Percentiles rank a stretch among this genome's conserved stretches.
Conservation (phyloP, 2,329 filamentous ascomycete species). For the Gnomoniopsis smithogilvyi region DNA sequence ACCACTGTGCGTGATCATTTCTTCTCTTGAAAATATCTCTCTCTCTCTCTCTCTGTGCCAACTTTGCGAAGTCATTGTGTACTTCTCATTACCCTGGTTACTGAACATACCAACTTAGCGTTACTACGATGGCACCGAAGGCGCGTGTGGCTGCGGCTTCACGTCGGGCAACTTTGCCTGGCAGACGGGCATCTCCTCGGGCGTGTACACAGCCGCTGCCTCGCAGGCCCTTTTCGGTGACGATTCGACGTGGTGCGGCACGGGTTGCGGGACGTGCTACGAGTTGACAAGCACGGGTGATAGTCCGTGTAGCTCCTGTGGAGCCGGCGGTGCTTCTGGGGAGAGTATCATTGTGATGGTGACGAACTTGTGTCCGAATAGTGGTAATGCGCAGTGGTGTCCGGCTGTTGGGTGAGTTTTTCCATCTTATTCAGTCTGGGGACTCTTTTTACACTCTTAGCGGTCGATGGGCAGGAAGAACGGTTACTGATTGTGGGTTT, state of each 20-base stretch:
- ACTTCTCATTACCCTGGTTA: background rate
- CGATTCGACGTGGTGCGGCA: constrained; percentile 24
- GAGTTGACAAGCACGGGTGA: constrained; percentile 24
- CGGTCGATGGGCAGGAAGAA: background rate
- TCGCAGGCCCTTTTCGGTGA: constrained; percentile 24
- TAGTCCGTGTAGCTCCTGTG: constrained; percentile 22
- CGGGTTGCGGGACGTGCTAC: constrained; percentile 28
- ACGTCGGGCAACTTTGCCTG: constrained; percentile 1
- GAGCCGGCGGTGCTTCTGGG: constrained; percentile 22
- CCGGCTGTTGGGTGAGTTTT: constrained; percentile 20
- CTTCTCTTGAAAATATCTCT: background rate
- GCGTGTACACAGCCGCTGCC: constrained; percentile 16
- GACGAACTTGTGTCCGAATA: constrained; percentile 34
- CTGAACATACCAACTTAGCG: constrained; percentile 4
- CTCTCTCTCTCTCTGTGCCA: too few species aligned
- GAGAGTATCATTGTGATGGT: constrained; percentile 29
- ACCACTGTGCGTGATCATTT: constrained; percentile 7
- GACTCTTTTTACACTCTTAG: background rate
- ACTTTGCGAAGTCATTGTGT: too few species aligned
- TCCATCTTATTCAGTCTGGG: too few species aligned
- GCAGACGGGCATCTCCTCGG: constrained; percentile 6
- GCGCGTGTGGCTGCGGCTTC: constrained; percentile 15
- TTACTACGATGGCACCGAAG: constrained; percentile 15
- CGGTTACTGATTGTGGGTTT: background rate
- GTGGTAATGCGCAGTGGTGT: constrained; percentile 34